A percentile compares a stretch with the other conserved stretches of the same genome.
Evolutionary conservation across 495 filamentous ascomycete species (phyloP).

Genomic region (Penicillium ochrochloron): DNA sequence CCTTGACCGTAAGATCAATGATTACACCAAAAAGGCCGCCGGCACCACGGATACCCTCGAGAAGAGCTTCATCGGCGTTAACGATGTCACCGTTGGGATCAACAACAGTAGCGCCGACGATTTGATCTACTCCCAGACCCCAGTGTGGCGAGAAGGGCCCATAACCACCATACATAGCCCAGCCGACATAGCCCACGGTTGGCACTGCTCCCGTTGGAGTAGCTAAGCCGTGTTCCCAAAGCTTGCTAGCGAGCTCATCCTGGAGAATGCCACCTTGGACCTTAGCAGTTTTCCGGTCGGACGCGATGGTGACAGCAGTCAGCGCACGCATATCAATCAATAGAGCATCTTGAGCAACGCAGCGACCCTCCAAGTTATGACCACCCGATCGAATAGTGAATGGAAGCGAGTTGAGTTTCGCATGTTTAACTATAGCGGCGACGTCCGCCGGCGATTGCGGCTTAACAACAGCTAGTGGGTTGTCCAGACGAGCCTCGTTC

Average conservation of each 20-base stretch:
- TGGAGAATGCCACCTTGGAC: not conserved
- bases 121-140: not conserved
- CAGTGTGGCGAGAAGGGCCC: not conserved
- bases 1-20: not conserved
- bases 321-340: not conserved
- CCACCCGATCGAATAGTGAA: slow-evolving; percentile 1
- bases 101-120: not conserved
- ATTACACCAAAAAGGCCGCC: not conserved
- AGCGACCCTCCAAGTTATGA: not conserved
- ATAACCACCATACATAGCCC: not conserved
- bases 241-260: not conserved
- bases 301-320: not conserved
- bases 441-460: not conserved
- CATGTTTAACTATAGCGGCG: not conserved
- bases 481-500: not conserved
- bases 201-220: not conserved
- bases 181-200: not conserved
- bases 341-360: not conserved
- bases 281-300: not conserved
- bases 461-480: not conserved
- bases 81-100: not conserved
- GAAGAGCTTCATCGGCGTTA: not conserved
- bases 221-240: not conserved
- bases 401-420: not conserved
- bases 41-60: not conserved